Percentiles rank a stretch among this genome's conserved stretches.
Evolutionary conservation across 768 basidiomycete species (phyloP).

Genomic region (Mycena polygramma): DNA sequence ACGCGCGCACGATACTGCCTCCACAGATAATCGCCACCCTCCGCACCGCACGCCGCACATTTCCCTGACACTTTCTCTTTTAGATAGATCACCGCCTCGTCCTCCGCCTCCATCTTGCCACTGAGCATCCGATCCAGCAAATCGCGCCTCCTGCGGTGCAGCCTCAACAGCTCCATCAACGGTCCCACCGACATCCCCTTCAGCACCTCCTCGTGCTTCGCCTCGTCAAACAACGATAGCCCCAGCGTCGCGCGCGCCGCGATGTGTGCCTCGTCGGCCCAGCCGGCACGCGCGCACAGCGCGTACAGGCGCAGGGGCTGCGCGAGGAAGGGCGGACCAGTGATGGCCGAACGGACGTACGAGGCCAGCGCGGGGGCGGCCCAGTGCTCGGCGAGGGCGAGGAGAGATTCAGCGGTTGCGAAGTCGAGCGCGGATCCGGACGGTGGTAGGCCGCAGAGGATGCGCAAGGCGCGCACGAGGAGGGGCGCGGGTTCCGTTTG

Average conservation of each 20-base stretch:
- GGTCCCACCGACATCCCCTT: constrained; percentile 10
- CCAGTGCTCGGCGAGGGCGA: constrained; percentile 32
- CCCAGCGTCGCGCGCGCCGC: constrained; percentile 29
- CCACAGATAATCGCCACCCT: constrained; percentile 19
- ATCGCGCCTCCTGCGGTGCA: constrained; percentile 34
- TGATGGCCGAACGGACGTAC: constrained; percentile 25
- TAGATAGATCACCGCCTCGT: no score
- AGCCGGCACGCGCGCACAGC: constrained; percentile 30
- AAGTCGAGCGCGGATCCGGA: constrained; percentile 15
- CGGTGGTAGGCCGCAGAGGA: constrained; percentile 31
- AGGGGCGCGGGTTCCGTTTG: constrained; percentile 13
- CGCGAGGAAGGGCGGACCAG: constrained; percentile 13
- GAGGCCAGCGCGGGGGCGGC: constrained; percentile 23
- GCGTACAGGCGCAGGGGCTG: constrained; percentile 34
- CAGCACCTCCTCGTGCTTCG: constrained; percentile 12
- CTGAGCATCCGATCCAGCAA: constrained; percentile 30
- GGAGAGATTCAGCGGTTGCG: constrained; percentile 20
- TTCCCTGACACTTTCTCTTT: constrained; percentile 2
- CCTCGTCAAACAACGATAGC: constrained; percentile 27
- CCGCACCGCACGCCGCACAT: constrained; percentile 25
- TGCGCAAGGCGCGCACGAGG: constrained; percentile 17
- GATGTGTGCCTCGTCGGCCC: constrained; percentile 23
- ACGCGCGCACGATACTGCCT: constrained; percentile 34
- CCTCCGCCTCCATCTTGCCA: constrained; percentile 4
- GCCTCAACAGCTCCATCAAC: constrained; percentile 24